phyloP scores from a whole-genome alignment of 1,284 basidiomycete genomes.

The Papiliotrema terrestris region DNA sequence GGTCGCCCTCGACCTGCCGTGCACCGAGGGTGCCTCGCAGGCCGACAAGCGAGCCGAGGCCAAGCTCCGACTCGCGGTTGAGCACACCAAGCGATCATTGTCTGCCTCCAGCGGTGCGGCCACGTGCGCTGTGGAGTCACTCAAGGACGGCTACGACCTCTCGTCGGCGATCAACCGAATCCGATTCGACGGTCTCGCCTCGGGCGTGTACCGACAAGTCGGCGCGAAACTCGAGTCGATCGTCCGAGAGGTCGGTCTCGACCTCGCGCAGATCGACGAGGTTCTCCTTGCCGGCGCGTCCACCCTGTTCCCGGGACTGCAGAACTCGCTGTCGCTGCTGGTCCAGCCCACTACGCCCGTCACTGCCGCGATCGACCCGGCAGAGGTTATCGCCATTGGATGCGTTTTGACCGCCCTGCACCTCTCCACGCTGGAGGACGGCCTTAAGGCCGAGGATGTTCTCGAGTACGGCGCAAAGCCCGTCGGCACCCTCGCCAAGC shows the following conservation, averaged over 20 bases:
- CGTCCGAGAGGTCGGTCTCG: slow-evolving; percentile 61
- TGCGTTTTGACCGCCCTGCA: slow-evolving; percentile 81
- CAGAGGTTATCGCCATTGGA: slow-evolving; percentile 83
- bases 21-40: slow-evolving; percentile 53
- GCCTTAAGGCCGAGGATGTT: slow-evolving; percentile 44
- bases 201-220: slow-evolving; percentile 69
- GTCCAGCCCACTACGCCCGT: slow-evolving; percentile 62
- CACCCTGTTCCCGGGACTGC: slow-evolving; percentile 77
- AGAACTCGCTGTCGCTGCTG: slow-evolving; percentile 66
- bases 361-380: slow-evolving; percentile 70
- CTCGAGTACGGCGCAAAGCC: slow-evolving; percentile 56
- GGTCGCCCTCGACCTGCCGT: slow-evolving; percentile 62
- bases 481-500: slow-evolving; percentile 59
- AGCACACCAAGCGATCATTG: slow-evolving; percentile 91
- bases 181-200: slow-evolving; percentile 85
- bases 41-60: slow-evolving; percentile 83
- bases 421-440: slow-evolving; percentile 56
- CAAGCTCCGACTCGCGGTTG: slow-evolving; percentile 87
- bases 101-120: slow-evolving; percentile 83
- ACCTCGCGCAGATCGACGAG: slow-evolving; percentile 81
- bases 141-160: slow-evolving; percentile 93
- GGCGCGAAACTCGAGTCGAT: slow-evolving; percentile 62
- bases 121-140: slow-evolving; percentile 83
- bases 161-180: slow-evolving; percentile 89
- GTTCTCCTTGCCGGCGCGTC: slow-evolving; percentile 87